Evolutionary conservation across 371 early-diverging fungal genomes (phyloP).

Genomic region (Furculomyces boomerangus): DNA sequence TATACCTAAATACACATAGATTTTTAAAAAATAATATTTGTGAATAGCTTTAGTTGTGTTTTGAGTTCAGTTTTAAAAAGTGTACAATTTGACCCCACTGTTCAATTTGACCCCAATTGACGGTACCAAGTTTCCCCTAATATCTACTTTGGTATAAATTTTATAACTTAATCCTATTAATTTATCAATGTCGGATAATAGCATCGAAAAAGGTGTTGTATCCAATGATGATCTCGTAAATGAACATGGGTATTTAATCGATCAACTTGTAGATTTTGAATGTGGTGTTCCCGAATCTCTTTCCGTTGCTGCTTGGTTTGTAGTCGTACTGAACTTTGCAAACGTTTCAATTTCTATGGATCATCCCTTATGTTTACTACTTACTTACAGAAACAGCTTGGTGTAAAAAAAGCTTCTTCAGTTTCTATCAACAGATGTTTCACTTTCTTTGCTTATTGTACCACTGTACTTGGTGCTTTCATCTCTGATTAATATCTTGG

Average conservation of each 20-base stretch:
- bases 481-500: slow-evolving; percentile 66
- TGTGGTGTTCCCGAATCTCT: slow-evolving; percentile 9
- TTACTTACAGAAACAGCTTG: slow-evolving; percentile 24
- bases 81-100: too few relatives aligned
- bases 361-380: slow-evolving; percentile 49
- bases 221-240: too few relatives aligned
- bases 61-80: too few relatives aligned
- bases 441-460: slow-evolving; percentile 60
- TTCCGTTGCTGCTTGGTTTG: slow-evolving; percentile 11
- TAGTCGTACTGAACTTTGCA: slow-evolving; percentile 33
- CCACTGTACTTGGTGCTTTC: slow-evolving; percentile 58
- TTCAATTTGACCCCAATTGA: too few relatives aligned
- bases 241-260: not conserved
- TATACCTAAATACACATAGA: too few relatives aligned
- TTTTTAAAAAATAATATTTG: too few relatives aligned
- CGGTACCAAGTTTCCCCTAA: too few relatives aligned
- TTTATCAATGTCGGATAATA: too few relatives aligned
- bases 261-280: slow-evolving; percentile 10
- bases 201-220: too few relatives aligned
- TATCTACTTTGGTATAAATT: too few relatives aligned
- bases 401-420: slow-evolving; percentile 9
- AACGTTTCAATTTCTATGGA: slow-evolving; percentile 67
- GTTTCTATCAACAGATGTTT: slow-evolving; percentile 7
- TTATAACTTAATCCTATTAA: too few relatives aligned
- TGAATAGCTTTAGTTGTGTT: too few relatives aligned